Percentiles rank a stretch among this genome's conserved stretches.
These are phyloP conservation scores for Penicillium tannophilum DNA, from an alignment of 495 filamentous ascomycete species.

Conservation along the genomic window DNA sequence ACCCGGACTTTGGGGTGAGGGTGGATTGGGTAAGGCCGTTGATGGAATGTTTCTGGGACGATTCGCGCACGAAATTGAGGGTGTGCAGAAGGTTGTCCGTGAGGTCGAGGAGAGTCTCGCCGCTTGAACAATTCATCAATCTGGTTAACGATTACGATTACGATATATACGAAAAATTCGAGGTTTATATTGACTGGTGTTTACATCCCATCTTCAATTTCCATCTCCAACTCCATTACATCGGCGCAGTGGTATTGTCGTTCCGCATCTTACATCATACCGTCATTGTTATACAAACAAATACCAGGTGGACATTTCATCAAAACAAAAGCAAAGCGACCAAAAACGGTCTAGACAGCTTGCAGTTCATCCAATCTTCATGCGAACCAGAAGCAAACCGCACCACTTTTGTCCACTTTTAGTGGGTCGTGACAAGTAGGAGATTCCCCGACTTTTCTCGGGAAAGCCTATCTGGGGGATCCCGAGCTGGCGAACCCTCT, in stretches of 20 bases:
- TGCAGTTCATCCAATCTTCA: background rate
- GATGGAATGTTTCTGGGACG: slow-evolving; percentile 83
- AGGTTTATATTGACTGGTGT: background rate
- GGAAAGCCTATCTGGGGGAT: slow-evolving; percentile 35
- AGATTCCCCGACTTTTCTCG: slow-evolving; percentile 13
- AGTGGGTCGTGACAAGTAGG: slow-evolving; percentile 8
- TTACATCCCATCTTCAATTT: background rate
- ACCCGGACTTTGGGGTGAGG: slow-evolving; percentile 66
- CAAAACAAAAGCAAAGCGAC: slow-evolving; percentile 8
- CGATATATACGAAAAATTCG: background rate
- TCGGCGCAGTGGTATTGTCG: slow-evolving; percentile 15
- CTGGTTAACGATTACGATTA: slow-evolving; percentile 1
- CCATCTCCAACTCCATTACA: background rate
- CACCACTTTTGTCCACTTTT: background rate
- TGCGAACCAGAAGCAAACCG: slow-evolving; percentile 6
- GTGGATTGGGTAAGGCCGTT: slow-evolving; percentile 62
- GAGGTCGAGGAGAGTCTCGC: slow-evolving; percentile 61
- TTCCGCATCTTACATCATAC: slow-evolving; percentile 27
- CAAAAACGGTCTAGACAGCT: background rate
- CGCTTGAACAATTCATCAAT: slow-evolving; percentile 3
- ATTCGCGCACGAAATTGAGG: slow-evolving; percentile 74
- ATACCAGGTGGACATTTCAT: slow-evolving; percentile 5
- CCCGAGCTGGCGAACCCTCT: slow-evolving; percentile 16
- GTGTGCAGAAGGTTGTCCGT: slow-evolving; percentile 64
- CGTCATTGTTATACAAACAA: slow-evolving; percentile 28